Percentiles rank a stretch among this genome's conserved stretches.
Evolutionary conservation across 495 filamentous ascomycete species (phyloP).

Genomic region (Bryoglossum gracile): DNA sequence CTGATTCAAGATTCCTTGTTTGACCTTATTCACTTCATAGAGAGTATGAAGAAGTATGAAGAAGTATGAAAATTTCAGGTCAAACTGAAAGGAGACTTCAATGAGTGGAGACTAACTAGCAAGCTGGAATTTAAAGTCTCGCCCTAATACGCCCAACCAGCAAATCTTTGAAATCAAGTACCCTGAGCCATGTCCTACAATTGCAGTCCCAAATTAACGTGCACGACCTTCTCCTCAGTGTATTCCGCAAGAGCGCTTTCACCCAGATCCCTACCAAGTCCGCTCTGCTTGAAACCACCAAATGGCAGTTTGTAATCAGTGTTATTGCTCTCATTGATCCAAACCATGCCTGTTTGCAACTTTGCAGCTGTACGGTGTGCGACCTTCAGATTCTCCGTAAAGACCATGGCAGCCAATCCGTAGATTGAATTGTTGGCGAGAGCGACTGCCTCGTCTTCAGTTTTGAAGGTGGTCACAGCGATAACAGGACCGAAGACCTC

Average conservation of each 20-base stretch:
- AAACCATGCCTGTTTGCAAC: slow-evolving; percentile 73
- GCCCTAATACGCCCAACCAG: too few relatives aligned
- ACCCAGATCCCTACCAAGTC: slow-evolving; percentile 69
- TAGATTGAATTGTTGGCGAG: slow-evolving; percentile 76
- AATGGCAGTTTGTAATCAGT: slow-evolving; percentile 83
- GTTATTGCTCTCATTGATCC: slow-evolving; percentile 67
- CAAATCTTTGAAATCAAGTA: not conserved
- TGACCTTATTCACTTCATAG: too few relatives aligned
- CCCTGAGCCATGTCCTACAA: too few relatives aligned
- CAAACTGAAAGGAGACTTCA: too few relatives aligned
- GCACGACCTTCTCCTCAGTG: too few relatives aligned
- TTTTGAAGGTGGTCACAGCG: slow-evolving; percentile 41
- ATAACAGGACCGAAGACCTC: slow-evolving; percentile 52
- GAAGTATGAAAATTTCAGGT: too few relatives aligned
- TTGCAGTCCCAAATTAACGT: too few relatives aligned
- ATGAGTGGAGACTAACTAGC: too few relatives aligned
- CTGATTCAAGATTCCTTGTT: too few relatives aligned
- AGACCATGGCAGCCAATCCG: slow-evolving; percentile 74
- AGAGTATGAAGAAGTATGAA: too few relatives aligned
- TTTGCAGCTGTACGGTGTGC: slow-evolving; percentile 64
- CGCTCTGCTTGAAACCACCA: slow-evolving; percentile 85
- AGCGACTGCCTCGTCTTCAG: slow-evolving; percentile 59
- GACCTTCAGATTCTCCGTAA: slow-evolving; percentile 67
- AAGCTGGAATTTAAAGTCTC: too few relatives aligned
- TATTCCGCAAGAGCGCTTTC: not conserved